Evolutionary conservation across 2,329 filamentous ascomycete species (phyloP).

Genomic region (Aspergillus aculeatus): DNA sequence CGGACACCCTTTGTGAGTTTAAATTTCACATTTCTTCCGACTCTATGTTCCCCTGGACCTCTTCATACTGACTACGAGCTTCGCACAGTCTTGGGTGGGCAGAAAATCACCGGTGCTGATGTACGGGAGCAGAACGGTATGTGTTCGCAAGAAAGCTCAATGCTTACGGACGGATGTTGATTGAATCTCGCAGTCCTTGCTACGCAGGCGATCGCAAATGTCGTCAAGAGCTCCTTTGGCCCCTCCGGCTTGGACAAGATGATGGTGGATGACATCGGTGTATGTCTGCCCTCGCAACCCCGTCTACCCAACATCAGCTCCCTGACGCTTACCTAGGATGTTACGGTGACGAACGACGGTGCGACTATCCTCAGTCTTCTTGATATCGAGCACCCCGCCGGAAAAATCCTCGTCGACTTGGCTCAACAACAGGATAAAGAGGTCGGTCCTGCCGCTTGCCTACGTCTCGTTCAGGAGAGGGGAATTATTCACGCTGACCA

Average conservation of each 20-base stretch:
- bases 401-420: conserved; percentile 96
- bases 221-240: conserved; percentile 97
- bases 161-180: conserved; percentile 8
- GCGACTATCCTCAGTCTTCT: conserved; percentile 93
- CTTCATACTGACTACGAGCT: conserved; percentile 32
- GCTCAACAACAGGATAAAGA: conserved; percentile 99
- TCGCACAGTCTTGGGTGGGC: conserved; percentile 75
- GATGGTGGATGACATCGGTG: conserved; percentile 99
- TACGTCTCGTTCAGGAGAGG: neutral
- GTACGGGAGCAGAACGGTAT: conserved; percentile 94
- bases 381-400: conserved; percentile 95
- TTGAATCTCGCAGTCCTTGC: conserved; percentile 67
- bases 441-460: conserved; percentile 30
- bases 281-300: conserved; percentile 47
- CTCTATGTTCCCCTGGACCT: conserved; percentile 1
- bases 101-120: conserved; percentile 95
- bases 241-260: conserved; percentile 98
- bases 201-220: conserved; percentile 96
- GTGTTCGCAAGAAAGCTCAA: conserved; percentile 25
- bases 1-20: conserved; percentile 77
- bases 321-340: conserved; percentile 61
- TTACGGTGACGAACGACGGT: conserved; percentile 98
- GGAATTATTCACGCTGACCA: conserved; percentile 1
- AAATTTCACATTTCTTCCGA: neutral
- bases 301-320: conserved; percentile 14